Conservation (phyloP, 768 basidiomycete genomes). For the Thelephora ganbajun region DNA sequence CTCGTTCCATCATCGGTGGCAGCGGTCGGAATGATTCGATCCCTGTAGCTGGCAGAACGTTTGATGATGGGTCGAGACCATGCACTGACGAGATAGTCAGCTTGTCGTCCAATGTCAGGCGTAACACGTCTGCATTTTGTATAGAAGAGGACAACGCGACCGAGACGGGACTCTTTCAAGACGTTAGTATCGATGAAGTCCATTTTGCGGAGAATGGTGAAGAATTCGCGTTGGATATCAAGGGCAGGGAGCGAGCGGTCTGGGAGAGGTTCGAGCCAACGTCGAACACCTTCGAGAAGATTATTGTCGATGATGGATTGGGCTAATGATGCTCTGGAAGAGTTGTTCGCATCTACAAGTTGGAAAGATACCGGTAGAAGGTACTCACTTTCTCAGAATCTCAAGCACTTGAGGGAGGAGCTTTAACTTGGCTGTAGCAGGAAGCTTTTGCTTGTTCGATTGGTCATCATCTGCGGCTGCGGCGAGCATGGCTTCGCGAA, state of each 20-base stretch:
- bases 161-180: constrained; percentile 84
- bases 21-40: constrained; percentile 52
- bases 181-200: constrained; percentile 82
- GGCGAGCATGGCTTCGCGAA: constrained; percentile 77
- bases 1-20: constrained; percentile 22
- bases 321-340: constrained; percentile 57
- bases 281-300: constrained; percentile 74
- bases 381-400: constrained; percentile 75
- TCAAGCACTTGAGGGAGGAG: constrained; percentile 86
- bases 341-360: constrained; percentile 5
- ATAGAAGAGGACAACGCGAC: constrained; percentile 87
- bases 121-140: constrained; percentile 88
- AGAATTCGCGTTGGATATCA: constrained; percentile 90
- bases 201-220: constrained; percentile 75
- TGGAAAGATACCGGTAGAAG: neutral
- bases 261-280: constrained; percentile 90
- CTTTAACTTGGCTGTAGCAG: constrained; percentile 74
- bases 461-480: constrained; percentile 79
- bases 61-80: constrained; percentile 93
- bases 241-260: constrained; percentile 88
- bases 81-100: constrained; percentile 66
- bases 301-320: constrained; percentile 95
- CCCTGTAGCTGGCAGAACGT: constrained; percentile 69
- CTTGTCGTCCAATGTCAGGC: constrained; percentile 65
- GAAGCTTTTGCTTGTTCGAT: constrained; percentile 64